A percentile compares a stretch with the other conserved stretches of the same genome.
These are phyloP conservation scores for Diaporthe caulivora DNA, from an alignment of 2,329 filamentous ascomycete genomes.

Conservation along the genomic window DNA sequence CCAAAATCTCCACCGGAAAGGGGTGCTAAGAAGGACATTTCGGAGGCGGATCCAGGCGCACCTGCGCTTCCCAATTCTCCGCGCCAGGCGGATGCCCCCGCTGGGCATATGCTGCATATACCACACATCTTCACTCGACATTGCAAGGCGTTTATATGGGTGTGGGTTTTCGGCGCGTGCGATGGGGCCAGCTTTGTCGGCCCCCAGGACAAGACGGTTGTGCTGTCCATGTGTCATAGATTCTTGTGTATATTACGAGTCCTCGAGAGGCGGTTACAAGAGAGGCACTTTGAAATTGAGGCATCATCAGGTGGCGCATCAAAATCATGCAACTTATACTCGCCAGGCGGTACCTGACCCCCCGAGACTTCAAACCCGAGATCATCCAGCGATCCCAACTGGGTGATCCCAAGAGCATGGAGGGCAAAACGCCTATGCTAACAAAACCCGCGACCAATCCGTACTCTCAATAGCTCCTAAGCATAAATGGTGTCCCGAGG, in stretches of 20 bases:
- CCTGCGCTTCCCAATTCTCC: background rate
- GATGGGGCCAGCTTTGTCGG: slow-evolving; percentile 4
- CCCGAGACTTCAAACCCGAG: no score
- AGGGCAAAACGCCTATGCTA: no score
- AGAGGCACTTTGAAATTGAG: background rate
- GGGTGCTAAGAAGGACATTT: background rate
- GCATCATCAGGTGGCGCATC: background rate
- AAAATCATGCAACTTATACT: no score
- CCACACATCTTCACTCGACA: slow-evolving; percentile 39
- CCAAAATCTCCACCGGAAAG: background rate
- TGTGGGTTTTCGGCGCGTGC: slow-evolving; percentile 9
- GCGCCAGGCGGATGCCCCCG: background rate
- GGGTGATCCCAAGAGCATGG: no score
- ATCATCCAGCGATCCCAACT: no score
- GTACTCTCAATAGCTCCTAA: no score
- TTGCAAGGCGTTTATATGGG: slow-evolving; percentile 39
- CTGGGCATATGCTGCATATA: slow-evolving; percentile 37
- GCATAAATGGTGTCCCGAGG: no score
- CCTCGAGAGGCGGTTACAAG: background rate
- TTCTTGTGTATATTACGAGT: slow-evolving; percentile 34
- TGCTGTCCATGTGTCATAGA: slow-evolving; percentile 23
- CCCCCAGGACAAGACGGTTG: slow-evolving; percentile 24
- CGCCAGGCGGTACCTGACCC: no score
- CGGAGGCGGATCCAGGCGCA: background rate
- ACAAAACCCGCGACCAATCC: no score